phyloP scores from a whole-genome alignment of 352 stramenopile genomes.

The Detonula confervacea region DNA sequence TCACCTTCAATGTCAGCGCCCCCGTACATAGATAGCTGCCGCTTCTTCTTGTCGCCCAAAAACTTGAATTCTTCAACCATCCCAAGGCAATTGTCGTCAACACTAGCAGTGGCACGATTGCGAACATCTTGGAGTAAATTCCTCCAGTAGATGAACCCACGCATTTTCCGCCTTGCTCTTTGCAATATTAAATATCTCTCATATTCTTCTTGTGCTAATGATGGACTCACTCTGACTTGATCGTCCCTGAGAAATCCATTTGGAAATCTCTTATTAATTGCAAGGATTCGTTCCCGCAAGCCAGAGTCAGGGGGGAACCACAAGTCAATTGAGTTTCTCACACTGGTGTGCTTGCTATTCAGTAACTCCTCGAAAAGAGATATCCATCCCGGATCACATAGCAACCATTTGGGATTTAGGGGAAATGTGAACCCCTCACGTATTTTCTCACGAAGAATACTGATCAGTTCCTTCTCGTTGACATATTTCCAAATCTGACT shows the following conservation, averaged over 20 bases:
- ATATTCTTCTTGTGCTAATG: slow-evolving; percentile 39
- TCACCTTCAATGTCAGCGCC: too few relatives aligned
- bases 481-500: slow-evolving; percentile 63
- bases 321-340: slow-evolving; percentile 53
- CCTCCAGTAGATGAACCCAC: slow-evolving; percentile 23
- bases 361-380: slow-evolving; percentile 64
- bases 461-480: slow-evolving; percentile 54
- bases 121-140: slow-evolving; percentile 29
- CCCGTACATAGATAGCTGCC: too few relatives aligned
- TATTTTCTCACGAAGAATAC: slow-evolving; percentile 62
- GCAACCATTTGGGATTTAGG: slow-evolving; percentile 77
- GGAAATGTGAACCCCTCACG: slow-evolving; percentile 65
- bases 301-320: slow-evolving; percentile 66
- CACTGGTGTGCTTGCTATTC: slow-evolving; percentile 30
- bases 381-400: slow-evolving; percentile 70
- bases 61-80: background rate
- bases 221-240: background rate
- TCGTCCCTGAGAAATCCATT: slow-evolving; percentile 47
- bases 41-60: background rate
- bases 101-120: background rate
- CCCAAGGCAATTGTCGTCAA: background rate
- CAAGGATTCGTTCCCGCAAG: slow-evolving; percentile 65
- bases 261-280: slow-evolving; percentile 54
- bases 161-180: slow-evolving; percentile 29
- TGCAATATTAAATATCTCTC: slow-evolving; percentile 41